Evolutionary conservation across 1,284 basidiomycete species (phyloP), one percentile per base, ranked within the genome.

Genomic region (Tilletia indica): DNA sequence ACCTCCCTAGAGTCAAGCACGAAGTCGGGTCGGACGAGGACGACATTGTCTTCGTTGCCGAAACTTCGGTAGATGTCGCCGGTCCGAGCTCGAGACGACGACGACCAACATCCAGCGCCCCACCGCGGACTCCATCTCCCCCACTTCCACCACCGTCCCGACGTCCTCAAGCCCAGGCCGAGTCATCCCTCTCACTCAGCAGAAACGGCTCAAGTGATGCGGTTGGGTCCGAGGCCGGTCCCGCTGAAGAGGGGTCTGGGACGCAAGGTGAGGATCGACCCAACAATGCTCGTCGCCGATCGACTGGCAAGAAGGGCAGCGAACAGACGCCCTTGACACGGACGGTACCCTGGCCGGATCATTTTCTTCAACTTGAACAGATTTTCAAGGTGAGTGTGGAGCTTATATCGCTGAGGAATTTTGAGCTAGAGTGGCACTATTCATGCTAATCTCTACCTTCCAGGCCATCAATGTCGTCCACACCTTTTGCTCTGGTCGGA

Each of bases 381-480:
- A 82, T 81, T 8, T 86, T 86, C 76, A 84, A 83, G 72, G 80
- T 82, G 45, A 49, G 79, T 31, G 25, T 31, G 2, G 2, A 31
- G 2, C 25, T 31, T 31, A 31, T 2, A 1, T 31, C 25, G 25
- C 25, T 31, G 25, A 31, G 25, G 25, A 31, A 31, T 0, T 31
- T 31, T 31, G 2, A 31, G 25, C 2, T 2, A 31, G 25, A 31
- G 25, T 31, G 25, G 0, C 1, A 31, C 25, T 1, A 2, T 2
- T 31, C 25, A 31, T 31, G 25, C 25, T 31, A 31, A 31, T 31
- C 25, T 31, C 25, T 31, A 31, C 25, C 0, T 31, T 31, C 25
- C 56, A 94, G 91, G 92, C 93, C 19, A 86, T 96, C 72, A 95
- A 94, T 78, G 94, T 93, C 4, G 92, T 96, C 2, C 89, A 94